Conservation (phyloP, 345 rosid species). For the Salix brachista region DNA sequence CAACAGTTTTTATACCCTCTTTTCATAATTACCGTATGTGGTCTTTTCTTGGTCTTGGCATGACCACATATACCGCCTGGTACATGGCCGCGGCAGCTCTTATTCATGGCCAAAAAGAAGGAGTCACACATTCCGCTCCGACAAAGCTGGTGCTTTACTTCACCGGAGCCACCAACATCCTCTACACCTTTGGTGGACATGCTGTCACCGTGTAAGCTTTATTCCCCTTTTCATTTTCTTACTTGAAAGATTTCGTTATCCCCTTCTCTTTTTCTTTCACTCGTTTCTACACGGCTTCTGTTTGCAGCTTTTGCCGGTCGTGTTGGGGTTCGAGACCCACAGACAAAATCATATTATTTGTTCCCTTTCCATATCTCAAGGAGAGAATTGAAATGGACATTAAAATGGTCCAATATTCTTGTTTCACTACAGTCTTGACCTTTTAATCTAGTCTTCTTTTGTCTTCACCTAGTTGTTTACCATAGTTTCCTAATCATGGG, state of each 20-base stretch:
- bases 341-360: constrained; percentile 39
- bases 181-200: constrained; percentile 97
- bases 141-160: constrained; percentile 82
- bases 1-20: constrained; percentile 96
- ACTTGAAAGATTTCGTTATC: neutral
- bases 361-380: constrained; percentile 7
- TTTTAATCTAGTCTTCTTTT: constrained; percentile 8
- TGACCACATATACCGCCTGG: constrained; percentile 99
- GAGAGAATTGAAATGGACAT: constrained; percentile 23
- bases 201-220: constrained; percentile 94
- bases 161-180: constrained; percentile 97
- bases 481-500: constrained; percentile 19
- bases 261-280: neutral
- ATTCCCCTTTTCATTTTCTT: neutral
- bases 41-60: constrained; percentile 96
- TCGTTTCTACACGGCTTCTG: constrained; percentile 66
- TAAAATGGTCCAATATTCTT: constrained; percentile 3
- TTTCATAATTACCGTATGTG: constrained; percentile 97
- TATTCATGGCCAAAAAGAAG: constrained; percentile 71
- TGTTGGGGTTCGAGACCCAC: constrained; percentile 40
- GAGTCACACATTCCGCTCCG: constrained; percentile 74
- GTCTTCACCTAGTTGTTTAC: constrained; percentile 5
- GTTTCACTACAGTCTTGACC: constrained; percentile 9
- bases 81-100: constrained; percentile 78
- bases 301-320: constrained; percentile 86